Conservation (phyloP, 2,329 filamentous ascomycete species). For the Claviceps paspali region DNA sequence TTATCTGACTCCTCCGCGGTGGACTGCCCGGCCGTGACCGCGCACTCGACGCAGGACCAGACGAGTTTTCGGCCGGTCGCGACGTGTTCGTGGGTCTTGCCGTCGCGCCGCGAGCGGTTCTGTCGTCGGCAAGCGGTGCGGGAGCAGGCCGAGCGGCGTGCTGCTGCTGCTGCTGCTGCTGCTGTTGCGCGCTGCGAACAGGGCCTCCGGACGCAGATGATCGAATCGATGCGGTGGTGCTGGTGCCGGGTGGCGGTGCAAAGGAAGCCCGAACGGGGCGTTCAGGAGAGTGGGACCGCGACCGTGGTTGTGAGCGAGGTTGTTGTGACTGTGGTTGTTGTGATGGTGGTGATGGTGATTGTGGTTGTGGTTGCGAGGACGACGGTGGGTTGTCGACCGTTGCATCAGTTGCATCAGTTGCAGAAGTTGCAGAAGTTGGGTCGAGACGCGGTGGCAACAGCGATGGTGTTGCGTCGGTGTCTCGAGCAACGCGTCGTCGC, state of each 20-base stretch:
- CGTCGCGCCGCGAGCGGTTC: constrained; percentile 11
- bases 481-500: constrained; percentile 12
- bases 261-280: too few species aligned
- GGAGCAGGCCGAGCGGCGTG: neutral
- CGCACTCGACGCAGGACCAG: constrained; percentile 8
- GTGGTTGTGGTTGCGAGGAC: constrained; percentile 4
- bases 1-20: constrained; percentile 25
- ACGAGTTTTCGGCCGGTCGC: constrained; percentile 4
- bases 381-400: constrained; percentile 1
- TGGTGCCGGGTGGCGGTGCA: constrained; percentile 44
- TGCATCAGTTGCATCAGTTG: too few species aligned
- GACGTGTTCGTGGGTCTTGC: constrained; percentile 9
- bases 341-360: too few species aligned
- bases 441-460: too few species aligned
- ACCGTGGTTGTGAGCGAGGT: too few species aligned
- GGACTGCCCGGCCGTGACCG: constrained; percentile 19
- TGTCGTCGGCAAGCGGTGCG: neutral
- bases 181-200: constrained; percentile 1
- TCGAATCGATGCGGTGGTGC: constrained; percentile 6
- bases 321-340: too few species aligned
- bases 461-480: neutral
- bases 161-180: too few species aligned
- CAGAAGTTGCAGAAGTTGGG: too few species aligned
- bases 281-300: too few species aligned
- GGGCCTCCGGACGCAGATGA: constrained; percentile 1